These are phyloP conservation scores for Talaromyces ruber DNA, from an alignment of 495 filamentous ascomycete genomes.

Conservation along the genomic window DNA sequence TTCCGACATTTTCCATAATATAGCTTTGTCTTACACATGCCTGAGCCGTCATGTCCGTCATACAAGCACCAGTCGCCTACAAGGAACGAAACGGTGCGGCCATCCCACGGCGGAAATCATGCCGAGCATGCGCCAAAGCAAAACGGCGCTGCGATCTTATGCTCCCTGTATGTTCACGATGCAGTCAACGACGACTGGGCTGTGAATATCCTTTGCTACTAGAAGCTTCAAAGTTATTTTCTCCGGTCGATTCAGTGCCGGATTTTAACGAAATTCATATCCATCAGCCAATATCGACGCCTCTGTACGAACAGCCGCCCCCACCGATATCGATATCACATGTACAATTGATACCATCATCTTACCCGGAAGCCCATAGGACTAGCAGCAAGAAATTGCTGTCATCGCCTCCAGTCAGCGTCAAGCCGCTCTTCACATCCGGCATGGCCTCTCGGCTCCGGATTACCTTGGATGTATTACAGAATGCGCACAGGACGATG, in stretches of 20 bases:
- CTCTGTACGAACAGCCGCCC: background rate
- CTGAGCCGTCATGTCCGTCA: conserved; percentile 4
- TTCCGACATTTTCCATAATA: background rate
- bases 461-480: conserved; percentile 34
- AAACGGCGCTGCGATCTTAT: conserved; percentile 45
- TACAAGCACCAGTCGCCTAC: background rate
- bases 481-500: conserved; percentile 34
- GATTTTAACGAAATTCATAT: background rate
- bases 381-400: background rate
- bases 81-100: conserved; percentile 14
- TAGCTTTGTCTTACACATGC: background rate
- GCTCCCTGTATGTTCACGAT: conserved; percentile 39
- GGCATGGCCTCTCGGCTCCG: conserved; percentile 26
- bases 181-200: conserved; percentile 25
- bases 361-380: background rate
- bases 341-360: background rate
- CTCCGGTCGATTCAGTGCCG: background rate
- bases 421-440: conserved; percentile 4
- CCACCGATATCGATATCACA: background rate
- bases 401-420: background rate
- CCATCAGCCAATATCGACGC: background rate
- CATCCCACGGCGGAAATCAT: conserved; percentile 41
- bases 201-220: conserved; percentile 33
- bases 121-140: conserved; percentile 42
- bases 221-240: background rate